Conservation (phyloP, 306 rosid genomes). For the Inga oerstediana region DNA sequence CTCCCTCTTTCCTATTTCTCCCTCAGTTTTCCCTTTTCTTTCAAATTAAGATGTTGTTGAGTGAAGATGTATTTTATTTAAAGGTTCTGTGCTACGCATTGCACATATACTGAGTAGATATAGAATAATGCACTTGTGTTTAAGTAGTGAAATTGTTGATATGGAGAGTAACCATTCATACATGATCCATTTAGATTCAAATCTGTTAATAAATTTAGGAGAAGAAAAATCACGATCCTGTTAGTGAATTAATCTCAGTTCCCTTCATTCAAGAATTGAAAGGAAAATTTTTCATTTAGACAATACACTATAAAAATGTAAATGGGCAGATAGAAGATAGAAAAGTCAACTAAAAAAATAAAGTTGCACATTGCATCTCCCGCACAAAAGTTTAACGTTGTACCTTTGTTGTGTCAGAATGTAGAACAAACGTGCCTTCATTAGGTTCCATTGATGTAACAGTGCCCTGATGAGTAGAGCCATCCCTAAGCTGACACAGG, state of each 20-base stretch:
- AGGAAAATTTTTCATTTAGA: not conserved
- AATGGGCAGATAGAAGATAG: not conserved
- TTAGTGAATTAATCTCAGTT: not conserved
- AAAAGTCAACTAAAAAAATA: not conserved
- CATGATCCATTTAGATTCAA: not conserved
- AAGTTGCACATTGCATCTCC: not conserved
- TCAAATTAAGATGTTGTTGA: not conserved
- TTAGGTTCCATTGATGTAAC: conserved; percentile 97
- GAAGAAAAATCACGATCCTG: not conserved
- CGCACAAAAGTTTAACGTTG: not conserved
- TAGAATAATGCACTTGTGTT: not conserved
- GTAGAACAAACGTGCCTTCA: conserved; percentile 82
- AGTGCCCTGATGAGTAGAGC: conserved; percentile 88
- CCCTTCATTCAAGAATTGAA: not conserved
- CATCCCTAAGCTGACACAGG: conserved; percentile 75
- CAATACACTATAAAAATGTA: not conserved
- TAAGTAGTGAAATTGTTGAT: not conserved
- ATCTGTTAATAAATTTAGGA: not conserved
- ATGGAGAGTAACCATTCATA: not conserved
- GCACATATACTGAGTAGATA: not conserved
- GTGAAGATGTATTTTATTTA: not conserved
- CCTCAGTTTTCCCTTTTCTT: not conserved
- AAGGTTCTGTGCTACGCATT: not conserved
- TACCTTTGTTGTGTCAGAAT: conserved; percentile 78
- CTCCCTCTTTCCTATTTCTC: not conserved